Evolutionary conservation across 805 yeast genomes (phyloP).

Genomic region (Schwanniomyces occidentalis): DNA sequence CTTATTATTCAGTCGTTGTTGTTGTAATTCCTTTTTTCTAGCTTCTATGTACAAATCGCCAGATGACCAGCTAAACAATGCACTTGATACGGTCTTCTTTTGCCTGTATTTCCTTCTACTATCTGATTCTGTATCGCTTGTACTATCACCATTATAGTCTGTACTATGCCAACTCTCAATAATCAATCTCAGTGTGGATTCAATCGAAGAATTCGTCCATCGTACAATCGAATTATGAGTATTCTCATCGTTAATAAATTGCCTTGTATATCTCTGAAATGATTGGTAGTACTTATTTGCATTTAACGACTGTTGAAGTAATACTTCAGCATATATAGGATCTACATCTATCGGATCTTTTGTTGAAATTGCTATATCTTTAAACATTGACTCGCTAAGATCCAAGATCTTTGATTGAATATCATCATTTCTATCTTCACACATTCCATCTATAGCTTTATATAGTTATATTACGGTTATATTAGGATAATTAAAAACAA

Average conservation of each 20-base stretch:
- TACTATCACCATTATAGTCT: conserved; percentile 12
- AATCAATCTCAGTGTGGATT: conserved; percentile 17
- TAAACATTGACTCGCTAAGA: too few species aligned
- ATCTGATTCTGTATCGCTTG: not conserved
- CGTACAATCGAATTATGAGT: conserved; percentile 20
- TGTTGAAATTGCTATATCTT: too few species aligned
- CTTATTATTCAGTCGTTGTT: not conserved
- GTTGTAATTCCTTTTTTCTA: conserved; percentile 27
- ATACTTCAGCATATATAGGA: conserved; percentile 29
- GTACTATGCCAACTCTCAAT: conserved; percentile 24
- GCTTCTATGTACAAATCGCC: conserved; percentile 38
- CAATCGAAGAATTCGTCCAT: conserved; percentile 31
- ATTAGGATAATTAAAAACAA: too few species aligned
- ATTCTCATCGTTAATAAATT: conserved; percentile 24
- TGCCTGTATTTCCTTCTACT: conserved; percentile 1
- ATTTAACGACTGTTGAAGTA: conserved; percentile 29
- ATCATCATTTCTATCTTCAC: too few species aligned
- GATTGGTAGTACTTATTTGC: conserved; percentile 32
- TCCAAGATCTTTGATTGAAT: too few species aligned
- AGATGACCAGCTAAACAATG: conserved; percentile 46
- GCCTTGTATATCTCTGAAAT: conserved; percentile 36
- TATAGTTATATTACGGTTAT: too few species aligned
- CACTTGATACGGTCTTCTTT: conserved; percentile 19
- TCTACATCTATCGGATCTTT: not conserved
- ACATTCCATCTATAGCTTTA: too few species aligned